These are phyloP conservation scores for Podila verticillata DNA, from an alignment of 192 early-diverging fungal species.

Conservation along the genomic window DNA sequence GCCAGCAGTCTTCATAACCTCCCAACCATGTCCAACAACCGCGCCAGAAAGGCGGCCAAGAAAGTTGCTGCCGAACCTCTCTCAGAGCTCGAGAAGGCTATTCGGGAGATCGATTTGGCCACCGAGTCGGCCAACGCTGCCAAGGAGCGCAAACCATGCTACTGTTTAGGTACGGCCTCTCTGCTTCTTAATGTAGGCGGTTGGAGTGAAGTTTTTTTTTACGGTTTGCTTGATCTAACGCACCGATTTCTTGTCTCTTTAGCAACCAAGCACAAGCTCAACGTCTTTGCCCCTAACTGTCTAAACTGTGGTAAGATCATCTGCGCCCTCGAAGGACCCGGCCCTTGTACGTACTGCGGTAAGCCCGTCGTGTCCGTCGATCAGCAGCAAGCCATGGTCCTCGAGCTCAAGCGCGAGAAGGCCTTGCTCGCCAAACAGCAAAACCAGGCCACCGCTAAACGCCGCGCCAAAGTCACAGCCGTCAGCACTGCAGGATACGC, in stretches of 20 bases:
- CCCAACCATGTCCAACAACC: constrained; percentile 47
- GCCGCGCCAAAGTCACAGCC: constrained; percentile 36
- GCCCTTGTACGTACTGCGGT: constrained; percentile 67
- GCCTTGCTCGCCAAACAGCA: constrained; percentile 50
- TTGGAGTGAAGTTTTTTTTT: neutral
- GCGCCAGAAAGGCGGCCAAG: constrained; percentile 55
- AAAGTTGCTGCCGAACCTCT: constrained; percentile 50
- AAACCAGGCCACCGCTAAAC: constrained; percentile 16
- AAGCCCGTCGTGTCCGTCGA: constrained; percentile 60
- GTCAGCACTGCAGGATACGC: constrained; percentile 54
- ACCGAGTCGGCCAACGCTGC: constrained; percentile 49
- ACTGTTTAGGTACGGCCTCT: constrained; percentile 55
- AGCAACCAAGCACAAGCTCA: constrained; percentile 65
- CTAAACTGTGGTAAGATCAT: constrained; percentile 71
- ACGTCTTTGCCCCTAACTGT: constrained; percentile 65
- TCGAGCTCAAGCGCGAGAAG: constrained; percentile 59
- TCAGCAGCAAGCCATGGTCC: constrained; percentile 60
- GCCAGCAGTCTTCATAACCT: neutral
- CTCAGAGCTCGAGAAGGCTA: constrained; percentile 57
- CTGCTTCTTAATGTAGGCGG: neutral
- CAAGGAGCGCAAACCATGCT: constrained; percentile 57
- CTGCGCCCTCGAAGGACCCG: constrained; percentile 60
- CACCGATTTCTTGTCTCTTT: neutral
- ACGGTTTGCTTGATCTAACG: too few relatives aligned
- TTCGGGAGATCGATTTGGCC: constrained; percentile 57